A percentile compares a stretch with the other conserved stretches of the same genome.
phyloP scores from a whole-genome alignment of 352 stramenopile species.

The Plasmopara viticola region DNA sequence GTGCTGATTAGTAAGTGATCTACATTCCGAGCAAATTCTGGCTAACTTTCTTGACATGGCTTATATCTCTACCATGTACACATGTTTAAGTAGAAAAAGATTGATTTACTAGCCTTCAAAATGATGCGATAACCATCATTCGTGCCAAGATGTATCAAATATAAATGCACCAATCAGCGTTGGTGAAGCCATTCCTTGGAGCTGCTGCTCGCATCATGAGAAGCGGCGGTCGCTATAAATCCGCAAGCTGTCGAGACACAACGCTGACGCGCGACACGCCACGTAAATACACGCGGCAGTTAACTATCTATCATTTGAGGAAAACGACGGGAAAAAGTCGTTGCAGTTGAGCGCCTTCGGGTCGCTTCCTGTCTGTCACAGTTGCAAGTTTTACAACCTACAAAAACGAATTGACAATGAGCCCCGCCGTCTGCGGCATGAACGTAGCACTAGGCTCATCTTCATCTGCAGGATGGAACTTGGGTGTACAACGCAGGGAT shows the following conservation, averaged over 20 bases:
- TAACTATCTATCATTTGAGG: neutral
- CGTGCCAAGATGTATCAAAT: neutral
- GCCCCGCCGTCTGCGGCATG: slow-evolving; percentile 19
- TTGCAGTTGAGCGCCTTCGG: slow-evolving; percentile 3
- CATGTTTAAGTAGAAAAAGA: too few relatives aligned
- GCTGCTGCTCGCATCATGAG: slow-evolving; percentile 9
- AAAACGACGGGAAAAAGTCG: slow-evolving; percentile 15
- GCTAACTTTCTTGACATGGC: too few relatives aligned
- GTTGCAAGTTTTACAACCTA: slow-evolving; percentile 10
- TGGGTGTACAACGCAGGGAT: slow-evolving; percentile 55
- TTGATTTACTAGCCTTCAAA: too few relatives aligned
- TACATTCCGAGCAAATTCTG: too few relatives aligned
- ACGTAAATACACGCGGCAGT: neutral
- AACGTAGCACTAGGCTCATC: slow-evolving; percentile 20
- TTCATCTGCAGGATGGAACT: slow-evolving; percentile 38
- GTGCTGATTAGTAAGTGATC: too few relatives aligned
- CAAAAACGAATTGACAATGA: slow-evolving; percentile 16
- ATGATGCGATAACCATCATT: neutral
- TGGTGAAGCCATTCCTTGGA: slow-evolving; percentile 4
- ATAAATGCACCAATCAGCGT: slow-evolving; percentile 12
- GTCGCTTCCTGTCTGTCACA: slow-evolving; percentile 15
- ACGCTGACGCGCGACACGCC: slow-evolving; percentile 8
- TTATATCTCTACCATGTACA: too few relatives aligned
- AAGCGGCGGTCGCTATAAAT: slow-evolving; percentile 7
- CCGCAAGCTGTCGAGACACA: slow-evolving; percentile 13